phyloP scores from a whole-genome alignment of 768 basidiomycete genomes.

The Tulasnella sp. region DNA sequence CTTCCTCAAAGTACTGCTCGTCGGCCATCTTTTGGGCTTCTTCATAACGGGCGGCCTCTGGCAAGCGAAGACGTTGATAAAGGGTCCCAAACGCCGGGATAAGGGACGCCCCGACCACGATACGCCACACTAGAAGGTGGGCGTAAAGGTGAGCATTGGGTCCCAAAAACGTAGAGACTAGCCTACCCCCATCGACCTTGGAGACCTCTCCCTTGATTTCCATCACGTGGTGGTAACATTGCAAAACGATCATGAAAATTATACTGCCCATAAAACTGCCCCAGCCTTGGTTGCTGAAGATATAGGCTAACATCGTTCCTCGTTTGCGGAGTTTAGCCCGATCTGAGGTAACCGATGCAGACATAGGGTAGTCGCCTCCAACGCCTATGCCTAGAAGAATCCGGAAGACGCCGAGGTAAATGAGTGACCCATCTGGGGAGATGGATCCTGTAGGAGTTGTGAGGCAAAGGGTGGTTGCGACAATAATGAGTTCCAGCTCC shows the following conservation, averaged over 20 bases:
- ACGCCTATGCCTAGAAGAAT: slow-evolving; percentile 74
- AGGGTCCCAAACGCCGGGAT: slow-evolving; percentile 70
- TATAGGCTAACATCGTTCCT: slow-evolving; percentile 70
- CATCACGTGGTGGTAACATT: slow-evolving; percentile 61
- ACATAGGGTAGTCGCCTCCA: slow-evolving; percentile 79
- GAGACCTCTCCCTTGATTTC: slow-evolving; percentile 52
- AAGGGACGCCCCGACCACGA: slow-evolving; percentile 65
- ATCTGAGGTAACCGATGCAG: slow-evolving; percentile 47
- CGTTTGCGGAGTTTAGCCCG: slow-evolving; percentile 41
- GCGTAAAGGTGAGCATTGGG: neutral
- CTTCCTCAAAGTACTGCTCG: slow-evolving; percentile 1
- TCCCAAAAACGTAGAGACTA: neutral
- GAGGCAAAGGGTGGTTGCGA: slow-evolving; percentile 68
- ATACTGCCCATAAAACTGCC: slow-evolving; percentile 63
- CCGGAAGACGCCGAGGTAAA: slow-evolving; percentile 63
- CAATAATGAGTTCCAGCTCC: slow-evolving; percentile 74
- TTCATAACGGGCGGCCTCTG: slow-evolving; percentile 47
- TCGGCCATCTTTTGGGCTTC: slow-evolving; percentile 42
- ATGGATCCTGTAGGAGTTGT: slow-evolving; percentile 55
- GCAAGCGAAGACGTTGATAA: slow-evolving; percentile 69
- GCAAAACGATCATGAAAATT: slow-evolving; percentile 59
- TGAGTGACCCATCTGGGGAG: slow-evolving; percentile 49
- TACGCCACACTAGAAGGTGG: slow-evolving; percentile 57
- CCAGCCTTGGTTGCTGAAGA: slow-evolving; percentile 73
- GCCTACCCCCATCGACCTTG: slow-evolving; percentile 68